Base-by-base conservation (phyloP, 768 basidiomycete species). In the Lanmaoa rubissima region DNA sequence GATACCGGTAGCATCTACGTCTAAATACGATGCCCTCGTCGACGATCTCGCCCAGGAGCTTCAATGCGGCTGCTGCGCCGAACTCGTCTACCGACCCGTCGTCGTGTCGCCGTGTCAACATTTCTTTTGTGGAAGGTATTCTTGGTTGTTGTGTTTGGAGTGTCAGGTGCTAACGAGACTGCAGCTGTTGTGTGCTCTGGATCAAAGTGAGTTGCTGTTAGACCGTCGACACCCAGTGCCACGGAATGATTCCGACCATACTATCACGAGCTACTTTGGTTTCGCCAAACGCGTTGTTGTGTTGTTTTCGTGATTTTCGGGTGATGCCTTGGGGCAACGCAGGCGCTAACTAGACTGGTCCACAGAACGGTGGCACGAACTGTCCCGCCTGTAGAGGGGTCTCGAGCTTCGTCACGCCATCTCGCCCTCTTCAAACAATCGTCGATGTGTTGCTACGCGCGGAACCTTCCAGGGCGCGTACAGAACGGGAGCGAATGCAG, bases 71-170 rank as follows among this genome's bases (percentile, higher is more conserved):
- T 93, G 92, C 68, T 94, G 92, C 71, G 81, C 89, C 17, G 91
- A 84, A 55, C 77, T 94, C 42, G 85, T 89, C 56, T 92, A 94
- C 72, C 78, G 82, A 57, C 92, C 92, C 3, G 91, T 94, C 16
- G 75, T 92, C 31, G 88, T 94, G 50, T 78, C 81, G 36, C 92
- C 92, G 32, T 94, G 92, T 69, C 89, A 92, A 63, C 92, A 94
- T 77, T 92, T 89, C 78, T 93, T 92, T 68, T 94, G 92, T 65
- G 92, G 92, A 71, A 92, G 91, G 90, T 91, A 72, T 56, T 74
- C 63, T 48, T 36, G 14, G 11, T 46, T 9, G 41, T 48, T 41
- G 49, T 50, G 3, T 48, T 34, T 3, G 16, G 2, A 10, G 10
- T 46, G 38, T 43, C 36, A 45, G 36, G 60, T 87, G 83, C 70